These are phyloP conservation scores for Chlorella sp. DNA, from an alignment of 139 green algal genomes.

Conservation along the genomic window DNA sequence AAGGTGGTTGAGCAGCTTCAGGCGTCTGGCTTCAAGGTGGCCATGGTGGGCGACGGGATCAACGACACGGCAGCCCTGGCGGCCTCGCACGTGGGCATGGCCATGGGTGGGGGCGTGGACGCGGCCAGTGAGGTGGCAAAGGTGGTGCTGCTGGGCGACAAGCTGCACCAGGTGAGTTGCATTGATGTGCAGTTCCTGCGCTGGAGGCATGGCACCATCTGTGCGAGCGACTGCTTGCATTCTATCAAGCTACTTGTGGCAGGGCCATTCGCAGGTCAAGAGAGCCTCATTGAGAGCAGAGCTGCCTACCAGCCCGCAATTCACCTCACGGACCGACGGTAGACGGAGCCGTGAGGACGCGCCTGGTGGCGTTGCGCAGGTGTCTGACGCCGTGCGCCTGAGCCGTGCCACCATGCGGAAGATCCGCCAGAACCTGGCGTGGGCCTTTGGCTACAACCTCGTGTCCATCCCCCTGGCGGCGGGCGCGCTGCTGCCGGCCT, in stretches of 20 bases:
- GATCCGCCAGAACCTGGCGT: conserved; percentile 85
- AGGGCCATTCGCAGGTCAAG: background rate
- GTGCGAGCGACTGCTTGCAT: too few species aligned
- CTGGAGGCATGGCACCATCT: too few species aligned
- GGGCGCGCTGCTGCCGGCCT: conserved; percentile 34
- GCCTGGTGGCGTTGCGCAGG: conserved; percentile 43
- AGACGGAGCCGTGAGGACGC: too few species aligned
- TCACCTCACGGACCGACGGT: too few species aligned
- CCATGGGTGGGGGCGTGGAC: conserved; percentile 71
- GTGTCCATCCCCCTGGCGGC: conserved; percentile 62
- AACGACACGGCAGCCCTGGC: conserved; percentile 87
- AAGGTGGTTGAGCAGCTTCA: conserved; percentile 53
- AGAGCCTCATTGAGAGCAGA: too few species aligned
- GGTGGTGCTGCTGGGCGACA: conserved; percentile 76
- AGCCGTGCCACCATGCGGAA: conserved; percentile 70
- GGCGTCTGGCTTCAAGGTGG: conserved; percentile 47
- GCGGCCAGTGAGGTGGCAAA: conserved; percentile 62
- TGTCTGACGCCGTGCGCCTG: conserved; percentile 72
- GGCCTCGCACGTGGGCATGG: conserved; percentile 79
- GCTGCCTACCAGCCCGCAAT: too few species aligned
- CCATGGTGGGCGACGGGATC: conserved; percentile 88
- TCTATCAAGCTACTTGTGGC: background rate
- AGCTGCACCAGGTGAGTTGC: conserved; percentile 51
- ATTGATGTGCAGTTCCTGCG: too few species aligned
- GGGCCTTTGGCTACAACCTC: conserved; percentile 88